Conservation (phyloP, 805 yeast genomes). For the Candida broadrunensis region DNA sequence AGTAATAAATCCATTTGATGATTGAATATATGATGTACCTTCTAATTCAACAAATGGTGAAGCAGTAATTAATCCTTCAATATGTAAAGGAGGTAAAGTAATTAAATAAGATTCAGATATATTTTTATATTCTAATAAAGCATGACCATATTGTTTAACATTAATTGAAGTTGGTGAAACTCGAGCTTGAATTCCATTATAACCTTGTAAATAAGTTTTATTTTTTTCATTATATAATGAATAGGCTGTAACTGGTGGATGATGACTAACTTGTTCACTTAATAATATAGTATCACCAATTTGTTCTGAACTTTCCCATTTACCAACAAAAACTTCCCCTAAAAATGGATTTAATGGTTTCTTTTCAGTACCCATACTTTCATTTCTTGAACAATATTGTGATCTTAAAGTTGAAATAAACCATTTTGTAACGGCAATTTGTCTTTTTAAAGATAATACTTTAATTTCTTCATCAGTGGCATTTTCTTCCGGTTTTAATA, state of each 20-base stretch:
- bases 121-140: conserved; percentile 62
- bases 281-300: conserved; percentile 75
- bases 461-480: conserved; percentile 28
- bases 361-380: conserved; percentile 91
- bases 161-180: conserved; percentile 75
- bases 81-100: conserved; percentile 92
- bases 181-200: conserved; percentile 83
- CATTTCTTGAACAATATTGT: conserved; percentile 91
- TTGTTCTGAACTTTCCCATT: conserved; percentile 63
- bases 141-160: conserved; percentile 93
- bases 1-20: conserved; percentile 73
- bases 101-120: conserved; percentile 68
- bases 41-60: conserved; percentile 94
- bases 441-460: conserved; percentile 57
- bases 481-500: conserved; percentile 42
- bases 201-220: conserved; percentile 75
- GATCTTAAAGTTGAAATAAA: conserved; percentile 87
- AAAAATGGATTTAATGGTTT: conserved; percentile 95
- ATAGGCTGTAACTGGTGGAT: conserved; percentile 97
- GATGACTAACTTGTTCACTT: conserved; percentile 95
- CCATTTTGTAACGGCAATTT: conserved; percentile 85
- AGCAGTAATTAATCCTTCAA: conserved; percentile 88
- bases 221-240: conserved; percentile 71
- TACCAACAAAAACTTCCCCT: conserved; percentile 91
- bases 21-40: conserved; percentile 80